A percentile compares a stretch with the other conserved stretches of the same genome.
Conservation (phyloP, 2,329 filamentous ascomycete genomes). For the Pseudocercospora musae region DNA sequence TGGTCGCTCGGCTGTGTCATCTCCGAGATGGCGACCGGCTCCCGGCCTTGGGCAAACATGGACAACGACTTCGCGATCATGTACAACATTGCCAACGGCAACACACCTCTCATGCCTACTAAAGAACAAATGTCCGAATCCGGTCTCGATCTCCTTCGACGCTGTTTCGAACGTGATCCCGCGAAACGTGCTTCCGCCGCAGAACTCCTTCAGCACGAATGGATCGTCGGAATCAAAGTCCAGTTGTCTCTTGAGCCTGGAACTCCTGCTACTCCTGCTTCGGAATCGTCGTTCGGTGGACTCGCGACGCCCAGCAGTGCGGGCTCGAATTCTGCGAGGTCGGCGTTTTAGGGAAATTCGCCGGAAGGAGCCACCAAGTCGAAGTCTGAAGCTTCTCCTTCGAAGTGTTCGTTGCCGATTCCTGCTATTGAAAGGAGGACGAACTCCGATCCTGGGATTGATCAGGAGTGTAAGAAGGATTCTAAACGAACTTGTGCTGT, state of each 20-base stretch:
- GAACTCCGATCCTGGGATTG: neutral
- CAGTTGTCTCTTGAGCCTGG: conserved; percentile 48
- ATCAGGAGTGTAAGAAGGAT: neutral
- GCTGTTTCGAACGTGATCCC: conserved; percentile 84
- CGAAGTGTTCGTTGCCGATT: neutral
- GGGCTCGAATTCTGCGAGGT: neutral
- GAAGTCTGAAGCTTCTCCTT: neutral
- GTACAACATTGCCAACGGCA: conserved; percentile 99
- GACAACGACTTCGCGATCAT: conserved; percentile 99
- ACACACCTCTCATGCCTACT: conserved; percentile 79
- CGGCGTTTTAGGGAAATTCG: neutral
- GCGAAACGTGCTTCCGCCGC: conserved; percentile 74
- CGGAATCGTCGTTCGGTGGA: conserved; percentile 17
- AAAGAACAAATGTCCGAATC: conserved; percentile 77
- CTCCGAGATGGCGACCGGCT: conserved; percentile 93
- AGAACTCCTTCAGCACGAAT: conserved; percentile 90
- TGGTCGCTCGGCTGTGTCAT: conserved; percentile 98
- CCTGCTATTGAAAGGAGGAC: neutral
- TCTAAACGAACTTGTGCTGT: neutral
- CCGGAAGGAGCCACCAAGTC: neutral
- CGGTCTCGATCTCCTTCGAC: conserved; percentile 83
- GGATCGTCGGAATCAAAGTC: conserved; percentile 58
- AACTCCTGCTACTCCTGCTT: conserved; percentile 42
- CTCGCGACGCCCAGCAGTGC: conserved; percentile 14
- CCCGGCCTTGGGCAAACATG: conserved; percentile 88